Base-by-base conservation (phyloP, 306 rosid genomes). In the Corylus heterophylla region DNA sequence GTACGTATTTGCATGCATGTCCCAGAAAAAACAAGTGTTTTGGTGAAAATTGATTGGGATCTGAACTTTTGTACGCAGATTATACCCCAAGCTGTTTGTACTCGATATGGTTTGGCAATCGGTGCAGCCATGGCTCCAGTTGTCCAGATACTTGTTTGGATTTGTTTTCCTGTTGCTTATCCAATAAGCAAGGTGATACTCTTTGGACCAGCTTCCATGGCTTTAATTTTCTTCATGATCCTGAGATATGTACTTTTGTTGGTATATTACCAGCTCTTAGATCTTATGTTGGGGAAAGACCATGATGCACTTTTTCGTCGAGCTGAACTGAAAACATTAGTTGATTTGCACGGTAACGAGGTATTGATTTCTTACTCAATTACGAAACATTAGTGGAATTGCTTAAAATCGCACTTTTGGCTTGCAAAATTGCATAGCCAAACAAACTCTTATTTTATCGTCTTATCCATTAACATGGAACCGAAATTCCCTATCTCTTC, bases 251-350 rank as follows among this genome's bases (percentile, higher is more conserved):
- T 64, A 27, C 17, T 73, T 37, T 71, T 56, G 63, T 16, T 83
- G 84, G 1, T 80, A 78, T 56, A 81, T 11, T 84, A 78, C 74
- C 87, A 95, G 99, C 78, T 95, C 69, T 78, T 95, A 78, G 98
- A 95, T 88, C 81, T 2, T 86, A 83, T 93, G 82, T 80, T 95
- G 22, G 99, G 99, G 22, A 90, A 88, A 82, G 85, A 92, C 52
- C 88, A 86, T 69, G 87, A 73, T 75, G 94, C 98, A 58, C 86
- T 93, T 71, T 95, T 93, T 77, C 98, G 99, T 44, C 85, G 99
- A 89, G 99, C 98, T 74, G 99, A 95, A 87, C 75, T 95, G 83
- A 95, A 95, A 89, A 91, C 98, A 12, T 97, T 95, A 1, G 97
- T 95, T 16, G 50, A 87, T 81, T 58, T 95, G 75, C 99, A 95